Evolutionary conservation across 2,329 filamentous ascomycete genomes (phyloP), one percentile per base, ranked within the genome.

Genomic region (Hymenoscyphus fraxineus): DNA sequence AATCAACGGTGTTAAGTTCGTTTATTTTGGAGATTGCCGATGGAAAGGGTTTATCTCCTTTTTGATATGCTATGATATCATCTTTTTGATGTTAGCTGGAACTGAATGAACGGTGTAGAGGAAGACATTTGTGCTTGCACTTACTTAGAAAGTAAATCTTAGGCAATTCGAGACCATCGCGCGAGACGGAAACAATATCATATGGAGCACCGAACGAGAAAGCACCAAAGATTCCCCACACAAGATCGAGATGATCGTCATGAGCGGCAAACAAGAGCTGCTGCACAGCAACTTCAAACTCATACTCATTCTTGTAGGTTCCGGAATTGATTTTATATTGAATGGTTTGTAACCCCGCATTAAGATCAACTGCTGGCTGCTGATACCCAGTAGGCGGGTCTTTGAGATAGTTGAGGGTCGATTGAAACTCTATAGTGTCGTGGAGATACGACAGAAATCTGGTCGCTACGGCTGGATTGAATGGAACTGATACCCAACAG

Each of bases 231-330:
- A 81, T 77, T 60, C 85, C 82, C 2, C 82, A 81, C 7, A 79
- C 72, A 67, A 81, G 85, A 2, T 77, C 76, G 58, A 88, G 84
- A 71, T 91, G 88, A 0, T 84, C 85, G 70, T 91, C 88, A 68
- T 89, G 85, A 1, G 85, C 82, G 1, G 78, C 56, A 44, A 67
- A 68, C 75, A 61, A 78, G 76, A 61, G 85, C 76, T 19, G 83
- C 74, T 82, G 81, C 2, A 91, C 77, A 13, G 83, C 82, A 6
- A 77, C 69, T 67, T 86, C 82, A 67, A 86, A 85, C 10, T 84
- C 80, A 71, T 82, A 85, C 68, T 87, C 82, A 71, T 79, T 82
- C 2, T 74, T 71, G 67, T 80, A 86, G 2, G 73, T 72, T 1
- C 78, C 78, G 6, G 72, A 73, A 6, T 71, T 66, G 15, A 80